phyloP scores from a whole-genome alignment of 208 protist species.

The Angomonas ambiguus region DNA sequence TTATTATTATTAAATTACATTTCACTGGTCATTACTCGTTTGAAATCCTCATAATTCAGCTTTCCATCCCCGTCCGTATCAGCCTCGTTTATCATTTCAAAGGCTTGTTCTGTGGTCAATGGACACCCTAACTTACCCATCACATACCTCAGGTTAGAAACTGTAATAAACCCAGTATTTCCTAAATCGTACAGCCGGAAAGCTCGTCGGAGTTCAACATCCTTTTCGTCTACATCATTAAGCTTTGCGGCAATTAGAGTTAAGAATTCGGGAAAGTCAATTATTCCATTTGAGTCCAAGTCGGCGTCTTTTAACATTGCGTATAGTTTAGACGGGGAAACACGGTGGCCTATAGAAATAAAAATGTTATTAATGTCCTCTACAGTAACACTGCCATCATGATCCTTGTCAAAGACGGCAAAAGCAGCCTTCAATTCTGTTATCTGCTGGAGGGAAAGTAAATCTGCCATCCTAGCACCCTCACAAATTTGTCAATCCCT shows the following conservation, averaged over 20 bases:
- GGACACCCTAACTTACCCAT: slow-evolving; percentile 92
- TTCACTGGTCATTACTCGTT: slow-evolving; percentile 68
- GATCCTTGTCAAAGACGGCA: slow-evolving; percentile 13
- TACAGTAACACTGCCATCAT: slow-evolving; percentile 34
- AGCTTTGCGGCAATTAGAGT: slow-evolving; percentile 85
- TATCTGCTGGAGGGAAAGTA: slow-evolving; percentile 98
- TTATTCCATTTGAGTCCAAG: slow-evolving; percentile 96
- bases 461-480: slow-evolving; percentile 92
- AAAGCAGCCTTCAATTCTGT: slow-evolving; percentile 85
- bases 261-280: slow-evolving; percentile 98
- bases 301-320: slow-evolving; percentile 97
- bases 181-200: slow-evolving; percentile 95
- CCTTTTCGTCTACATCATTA: slow-evolving; percentile 89
- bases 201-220: slow-evolving; percentile 88
- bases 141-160: slow-evolving; percentile 86
- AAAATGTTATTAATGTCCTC: slow-evolving; percentile 99
- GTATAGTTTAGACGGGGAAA: slow-evolving; percentile 89
- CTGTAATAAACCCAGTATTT: slow-evolving; percentile 92
- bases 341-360: slow-evolving; percentile 97
- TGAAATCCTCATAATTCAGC: slow-evolving; percentile 87
- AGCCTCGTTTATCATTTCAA: slow-evolving; percentile 90
- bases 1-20: too few species aligned
- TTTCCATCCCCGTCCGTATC: slow-evolving; percentile 88
- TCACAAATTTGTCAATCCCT: too few species aligned
- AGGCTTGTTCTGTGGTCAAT: slow-evolving; percentile 86